These are phyloP conservation scores for Deinandra increscens DNA, from an alignment of 129 eudicot species.

Conservation along the genomic window DNA sequence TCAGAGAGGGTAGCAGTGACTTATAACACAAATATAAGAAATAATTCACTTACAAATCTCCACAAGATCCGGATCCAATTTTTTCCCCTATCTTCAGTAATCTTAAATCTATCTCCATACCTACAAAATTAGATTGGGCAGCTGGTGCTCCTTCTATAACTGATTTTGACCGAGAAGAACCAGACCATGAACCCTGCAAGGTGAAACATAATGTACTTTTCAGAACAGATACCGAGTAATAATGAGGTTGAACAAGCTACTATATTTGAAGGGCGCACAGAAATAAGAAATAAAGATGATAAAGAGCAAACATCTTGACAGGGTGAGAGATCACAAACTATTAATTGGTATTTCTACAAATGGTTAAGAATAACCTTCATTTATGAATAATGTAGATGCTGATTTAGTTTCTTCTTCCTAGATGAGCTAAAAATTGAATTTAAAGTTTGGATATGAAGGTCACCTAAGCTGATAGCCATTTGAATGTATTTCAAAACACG, in stretches of 20 bases:
- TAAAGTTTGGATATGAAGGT: neutral
- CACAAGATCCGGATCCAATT: slow-evolving; percentile 82
- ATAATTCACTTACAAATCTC: slow-evolving; percentile 64
- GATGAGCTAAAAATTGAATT: neutral
- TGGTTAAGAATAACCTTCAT: neutral
- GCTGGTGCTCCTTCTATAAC: slow-evolving; percentile 39
- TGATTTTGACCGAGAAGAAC: slow-evolving; percentile 56
- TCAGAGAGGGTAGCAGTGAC: neutral
- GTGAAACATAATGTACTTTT: slow-evolving; percentile 4
- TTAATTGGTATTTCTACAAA: neutral
- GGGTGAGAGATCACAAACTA: neutral
- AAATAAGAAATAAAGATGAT: neutral
- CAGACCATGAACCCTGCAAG: slow-evolving; percentile 40
- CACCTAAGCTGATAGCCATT: neutral
- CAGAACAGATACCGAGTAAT: neutral
- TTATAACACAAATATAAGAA: slow-evolving; percentile 4
- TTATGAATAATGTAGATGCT: neutral
- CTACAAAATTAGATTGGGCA: slow-evolving; percentile 39
- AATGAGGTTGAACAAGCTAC: neutral
- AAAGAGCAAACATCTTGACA: neutral
- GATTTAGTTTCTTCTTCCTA: slow-evolving; percentile 4
- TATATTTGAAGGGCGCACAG: neutral
- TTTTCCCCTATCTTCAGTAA: slow-evolving; percentile 61
- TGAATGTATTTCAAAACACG: neutral
- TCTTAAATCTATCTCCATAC: slow-evolving; percentile 76